Evolutionary conservation across 2,329 filamentous ascomycete species (phyloP).

Genomic region (Trichoderma atroviride): DNA sequence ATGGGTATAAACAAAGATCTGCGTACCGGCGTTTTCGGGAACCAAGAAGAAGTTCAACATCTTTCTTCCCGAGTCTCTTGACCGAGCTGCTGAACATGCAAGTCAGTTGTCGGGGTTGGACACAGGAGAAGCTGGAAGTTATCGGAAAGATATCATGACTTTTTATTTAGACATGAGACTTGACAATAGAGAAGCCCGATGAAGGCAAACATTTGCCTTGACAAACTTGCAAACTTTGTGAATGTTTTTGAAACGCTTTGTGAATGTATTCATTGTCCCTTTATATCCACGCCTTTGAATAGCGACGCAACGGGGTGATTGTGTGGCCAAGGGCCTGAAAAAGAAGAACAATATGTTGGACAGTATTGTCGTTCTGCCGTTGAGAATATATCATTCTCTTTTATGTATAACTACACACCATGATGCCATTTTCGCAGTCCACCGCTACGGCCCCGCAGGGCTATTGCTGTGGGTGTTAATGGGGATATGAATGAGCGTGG

Average conservation of each 20-base stretch:
- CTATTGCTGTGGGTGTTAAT: background rate
- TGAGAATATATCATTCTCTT: too few relatives aligned
- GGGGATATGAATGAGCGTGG: background rate
- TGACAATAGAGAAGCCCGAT: conserved; percentile 24
- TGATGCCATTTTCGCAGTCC: background rate
- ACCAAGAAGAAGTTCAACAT: conserved; percentile 53
- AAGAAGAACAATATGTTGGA: too few relatives aligned
- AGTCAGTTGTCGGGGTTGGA: conserved; percentile 35
- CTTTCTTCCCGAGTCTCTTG: conserved; percentile 48
- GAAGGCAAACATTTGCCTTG: background rate
- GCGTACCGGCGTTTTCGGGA: conserved; percentile 46
- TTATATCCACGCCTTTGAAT: background rate
- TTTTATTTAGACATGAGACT: conserved; percentile 23
- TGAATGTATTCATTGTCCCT: background rate
- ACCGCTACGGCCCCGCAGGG: background rate
- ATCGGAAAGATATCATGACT: conserved; percentile 13
- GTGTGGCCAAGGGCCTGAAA: too few relatives aligned
- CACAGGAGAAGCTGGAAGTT: conserved; percentile 17
- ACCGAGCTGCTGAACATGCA: conserved; percentile 42
- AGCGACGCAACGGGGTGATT: too few relatives aligned
- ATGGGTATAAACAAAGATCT: conserved; percentile 39
- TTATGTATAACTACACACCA: background rate
- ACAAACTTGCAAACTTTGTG: background rate
- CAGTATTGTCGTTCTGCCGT: too few relatives aligned
- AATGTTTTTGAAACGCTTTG: background rate